Evolutionary conservation across 2,329 filamentous ascomycete genomes (phyloP).

Genomic region (Lasiodiplodia citricola): DNA sequence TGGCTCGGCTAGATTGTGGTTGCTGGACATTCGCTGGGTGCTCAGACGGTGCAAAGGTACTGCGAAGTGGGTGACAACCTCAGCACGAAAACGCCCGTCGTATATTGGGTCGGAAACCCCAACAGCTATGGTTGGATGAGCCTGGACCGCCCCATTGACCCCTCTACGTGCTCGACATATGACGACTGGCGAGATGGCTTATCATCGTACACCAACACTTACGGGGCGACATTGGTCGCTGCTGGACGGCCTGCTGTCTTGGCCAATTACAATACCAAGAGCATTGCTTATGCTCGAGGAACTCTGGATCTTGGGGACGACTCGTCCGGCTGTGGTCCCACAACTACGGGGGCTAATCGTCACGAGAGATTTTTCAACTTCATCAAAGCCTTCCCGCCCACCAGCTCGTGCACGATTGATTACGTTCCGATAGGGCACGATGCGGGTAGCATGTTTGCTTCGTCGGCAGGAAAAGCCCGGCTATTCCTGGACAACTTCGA

Average conservation of each 20-base stretch:
- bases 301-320: slow-evolving; percentile 42
- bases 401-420: slow-evolving; percentile 42
- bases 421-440: slow-evolving; percentile 43
- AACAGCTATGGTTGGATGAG: slow-evolving; percentile 43
- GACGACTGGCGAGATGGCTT: slow-evolving; percentile 44
- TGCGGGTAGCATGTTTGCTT: slow-evolving; percentile 42
- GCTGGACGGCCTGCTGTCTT: slow-evolving; percentile 35
- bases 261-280: slow-evolving; percentile 41
- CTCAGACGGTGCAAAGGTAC: slow-evolving; percentile 25
- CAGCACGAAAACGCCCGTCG: slow-evolving; percentile 1
- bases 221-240: slow-evolving; percentile 34
- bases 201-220: slow-evolving; percentile 37
- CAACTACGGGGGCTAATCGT: slow-evolving; percentile 40
- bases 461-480: slow-evolving; percentile 41
- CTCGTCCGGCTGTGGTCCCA: slow-evolving; percentile 39
- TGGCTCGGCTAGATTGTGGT: slow-evolving; percentile 13
- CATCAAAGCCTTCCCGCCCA: slow-evolving; percentile 42
- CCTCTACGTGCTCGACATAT: slow-evolving; percentile 37
- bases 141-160: slow-evolving; percentile 37
- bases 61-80: slow-evolving; percentile 22
- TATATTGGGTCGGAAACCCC: slow-evolving; percentile 27
- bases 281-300: slow-evolving; percentile 42
- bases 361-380: slow-evolving; percentile 49
- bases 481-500: slow-evolving; percentile 47
- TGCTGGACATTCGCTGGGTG: slow-evolving; percentile 27